These are phyloP conservation scores for Xylaria venustula DNA, from an alignment of 495 filamentous ascomycete species.

Conservation along the genomic window DNA sequence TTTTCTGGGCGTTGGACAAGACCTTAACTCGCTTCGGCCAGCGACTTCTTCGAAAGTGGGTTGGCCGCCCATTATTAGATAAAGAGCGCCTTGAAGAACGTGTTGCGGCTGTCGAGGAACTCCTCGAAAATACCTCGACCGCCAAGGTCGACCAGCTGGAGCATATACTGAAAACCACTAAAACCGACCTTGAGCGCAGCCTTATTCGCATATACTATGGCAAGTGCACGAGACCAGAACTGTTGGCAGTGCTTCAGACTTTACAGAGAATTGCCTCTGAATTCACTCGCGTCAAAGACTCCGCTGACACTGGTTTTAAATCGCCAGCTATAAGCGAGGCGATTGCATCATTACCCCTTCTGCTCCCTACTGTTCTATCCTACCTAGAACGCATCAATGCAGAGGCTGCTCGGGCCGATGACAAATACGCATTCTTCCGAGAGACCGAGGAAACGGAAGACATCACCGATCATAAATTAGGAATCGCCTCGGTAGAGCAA, in stretches of 20 bases:
- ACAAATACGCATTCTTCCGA: slow-evolving; percentile 92
- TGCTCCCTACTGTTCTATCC: slow-evolving; percentile 63
- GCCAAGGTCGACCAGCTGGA: slow-evolving; percentile 70
- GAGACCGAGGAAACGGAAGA: slow-evolving; percentile 81
- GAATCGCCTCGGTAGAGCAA: slow-evolving; percentile 85
- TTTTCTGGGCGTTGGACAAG: slow-evolving; percentile 94
- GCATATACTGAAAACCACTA: slow-evolving; percentile 65
- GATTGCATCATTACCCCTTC: slow-evolving; percentile 73
- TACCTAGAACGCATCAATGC: slow-evolving; percentile 85
- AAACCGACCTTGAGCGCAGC: slow-evolving; percentile 83
- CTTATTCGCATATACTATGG: slow-evolving; percentile 96
- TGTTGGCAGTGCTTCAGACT: slow-evolving; percentile 80
- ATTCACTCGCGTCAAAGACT: slow-evolving; percentile 62
- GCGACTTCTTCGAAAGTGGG: slow-evolving; percentile 88
- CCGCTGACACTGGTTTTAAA: slow-evolving; percentile 69
- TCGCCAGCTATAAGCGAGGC: slow-evolving; percentile 70
- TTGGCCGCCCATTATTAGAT: slow-evolving; percentile 86
- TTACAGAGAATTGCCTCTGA: slow-evolving; percentile 76
- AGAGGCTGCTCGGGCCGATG: slow-evolving; percentile 78
- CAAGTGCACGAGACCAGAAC: slow-evolving; percentile 87
- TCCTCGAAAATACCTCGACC: slow-evolving; percentile 65
- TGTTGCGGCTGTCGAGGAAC: slow-evolving; percentile 85
- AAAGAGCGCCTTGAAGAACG: slow-evolving; percentile 74
- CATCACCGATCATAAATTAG: slow-evolving; percentile 84
- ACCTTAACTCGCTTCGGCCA: slow-evolving; percentile 90